Conservation (phyloP, 2,329 filamentous ascomycete species). For the Chaetomiaceae sp. region DNA sequence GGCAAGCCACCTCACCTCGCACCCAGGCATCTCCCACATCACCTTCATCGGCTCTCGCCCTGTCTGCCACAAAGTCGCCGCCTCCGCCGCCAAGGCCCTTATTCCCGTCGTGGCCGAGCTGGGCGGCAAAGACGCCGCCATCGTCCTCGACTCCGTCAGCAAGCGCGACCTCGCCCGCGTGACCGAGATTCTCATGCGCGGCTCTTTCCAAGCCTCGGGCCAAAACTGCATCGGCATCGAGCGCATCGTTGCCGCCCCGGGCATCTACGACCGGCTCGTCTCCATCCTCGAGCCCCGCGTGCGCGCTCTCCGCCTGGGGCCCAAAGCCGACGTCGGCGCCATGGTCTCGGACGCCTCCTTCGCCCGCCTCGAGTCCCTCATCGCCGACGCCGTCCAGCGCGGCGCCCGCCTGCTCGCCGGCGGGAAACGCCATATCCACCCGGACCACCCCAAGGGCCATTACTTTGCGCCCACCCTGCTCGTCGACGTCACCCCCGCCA, state of each 20-base stretch:
- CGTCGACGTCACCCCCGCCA: constrained; percentile 78
- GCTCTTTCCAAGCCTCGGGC: constrained; percentile 89
- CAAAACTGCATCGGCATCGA: constrained; percentile 99
- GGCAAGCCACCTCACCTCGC: constrained; percentile 77
- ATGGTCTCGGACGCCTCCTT: constrained; percentile 81
- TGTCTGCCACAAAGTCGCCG: constrained; percentile 83
- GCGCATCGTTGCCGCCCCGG: constrained; percentile 75
- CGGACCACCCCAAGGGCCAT: constrained; percentile 70
- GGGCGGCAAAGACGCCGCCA: constrained; percentile 89
- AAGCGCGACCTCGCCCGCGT: constrained; percentile 63
- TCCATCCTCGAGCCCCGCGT: constrained; percentile 69
- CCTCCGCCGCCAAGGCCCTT: constrained; percentile 78
- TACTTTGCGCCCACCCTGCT: constrained; percentile 92
- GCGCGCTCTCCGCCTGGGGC: constrained; percentile 69
- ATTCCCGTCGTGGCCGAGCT: constrained; percentile 87
- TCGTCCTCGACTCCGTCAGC: constrained; percentile 75
- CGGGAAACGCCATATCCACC: constrained; percentile 68
- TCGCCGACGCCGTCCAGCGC: constrained; percentile 69
- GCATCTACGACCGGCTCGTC: constrained; percentile 71
- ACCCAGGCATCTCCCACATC: constrained; percentile 78
- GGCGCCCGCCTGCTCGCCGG: constrained; percentile 81
- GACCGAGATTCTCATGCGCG: constrained; percentile 78
- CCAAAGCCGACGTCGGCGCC: constrained; percentile 76
- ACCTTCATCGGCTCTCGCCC: constrained; percentile 92
- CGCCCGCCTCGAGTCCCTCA: constrained; percentile 67